Conservation (phyloP, 768 basidiomycete species). For the Pholiota molesta region DNA sequence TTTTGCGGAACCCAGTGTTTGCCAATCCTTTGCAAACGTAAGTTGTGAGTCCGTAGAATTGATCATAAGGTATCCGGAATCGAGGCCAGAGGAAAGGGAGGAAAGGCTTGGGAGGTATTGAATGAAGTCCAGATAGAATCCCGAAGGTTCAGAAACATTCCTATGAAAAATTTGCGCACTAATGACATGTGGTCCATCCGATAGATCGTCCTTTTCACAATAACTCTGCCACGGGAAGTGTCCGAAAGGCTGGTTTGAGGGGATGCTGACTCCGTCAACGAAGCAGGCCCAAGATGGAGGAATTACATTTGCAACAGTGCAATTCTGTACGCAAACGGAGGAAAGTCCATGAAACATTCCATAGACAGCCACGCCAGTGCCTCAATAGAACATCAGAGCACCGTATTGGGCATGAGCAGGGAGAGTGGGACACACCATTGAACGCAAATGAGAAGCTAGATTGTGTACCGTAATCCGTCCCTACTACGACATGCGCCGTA, state of each 20-base stretch:
- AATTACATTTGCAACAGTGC: not conserved
- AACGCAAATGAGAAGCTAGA: not conserved
- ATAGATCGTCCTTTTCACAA: not conserved
- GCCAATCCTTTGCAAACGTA: not conserved
- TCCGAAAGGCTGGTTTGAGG: not conserved
- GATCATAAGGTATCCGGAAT: not conserved
- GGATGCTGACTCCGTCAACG: not conserved
- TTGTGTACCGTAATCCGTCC: not conserved
- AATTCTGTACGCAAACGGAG: not conserved
- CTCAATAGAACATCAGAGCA: not conserved
- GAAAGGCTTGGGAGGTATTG: not conserved
- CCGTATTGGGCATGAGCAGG: not conserved
- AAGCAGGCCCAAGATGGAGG: not conserved
- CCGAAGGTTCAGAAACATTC: not conserved
- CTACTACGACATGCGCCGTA: not conserved
- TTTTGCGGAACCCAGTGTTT: not conserved
- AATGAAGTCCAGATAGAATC: conserved; percentile 1
- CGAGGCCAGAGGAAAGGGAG: not conserved
- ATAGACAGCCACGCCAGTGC: not conserved
- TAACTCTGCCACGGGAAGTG: not conserved
- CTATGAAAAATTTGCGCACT: not conserved
- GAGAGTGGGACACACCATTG: not conserved
- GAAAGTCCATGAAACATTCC: not conserved
- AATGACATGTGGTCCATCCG: not conserved
- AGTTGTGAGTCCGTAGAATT: not conserved